These are phyloP conservation scores for Prinsepia uniflora DNA, from an alignment of 306 rosid genomes.

Conservation along the genomic window DNA sequence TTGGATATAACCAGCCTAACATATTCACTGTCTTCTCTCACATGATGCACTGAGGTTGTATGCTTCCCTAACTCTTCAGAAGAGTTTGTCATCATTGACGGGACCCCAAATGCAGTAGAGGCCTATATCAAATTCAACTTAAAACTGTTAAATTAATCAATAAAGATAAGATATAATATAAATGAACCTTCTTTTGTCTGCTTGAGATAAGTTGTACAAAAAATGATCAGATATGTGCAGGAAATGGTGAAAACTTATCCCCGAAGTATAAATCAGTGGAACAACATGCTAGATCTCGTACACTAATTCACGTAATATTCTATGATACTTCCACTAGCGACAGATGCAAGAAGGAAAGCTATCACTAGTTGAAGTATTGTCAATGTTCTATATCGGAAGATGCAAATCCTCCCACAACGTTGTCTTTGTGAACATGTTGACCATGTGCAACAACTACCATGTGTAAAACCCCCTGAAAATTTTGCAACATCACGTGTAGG, in stretches of 20 bases:
- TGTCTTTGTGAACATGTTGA: not conserved
- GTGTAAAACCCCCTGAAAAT: not conserved
- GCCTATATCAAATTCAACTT: not conserved
- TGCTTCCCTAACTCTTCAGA: constrained; percentile 48
- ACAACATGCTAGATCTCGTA: not conserved
- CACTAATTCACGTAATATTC: not conserved
- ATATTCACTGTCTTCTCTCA: constrained; percentile 65
- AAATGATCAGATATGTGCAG: not conserved
- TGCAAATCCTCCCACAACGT: too few relatives aligned
- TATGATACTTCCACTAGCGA: not conserved
- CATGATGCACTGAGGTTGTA: constrained; percentile 43
- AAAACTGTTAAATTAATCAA: not conserved
- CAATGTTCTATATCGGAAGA: too few relatives aligned
- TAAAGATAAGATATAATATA: not conserved
- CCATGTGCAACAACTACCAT: not conserved
- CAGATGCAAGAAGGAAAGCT: not conserved
- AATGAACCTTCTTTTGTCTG: not conserved
- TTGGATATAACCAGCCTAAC: constrained; percentile 73
- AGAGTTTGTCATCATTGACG: constrained; percentile 49
- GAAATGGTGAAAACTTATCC: not conserved
- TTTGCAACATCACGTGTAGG: not conserved
- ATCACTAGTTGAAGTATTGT: not conserved
- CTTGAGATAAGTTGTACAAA: not conserved
- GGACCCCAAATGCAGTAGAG: constrained; percentile 18
- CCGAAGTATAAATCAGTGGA: not conserved